These are phyloP conservation scores for Ustilago esculenta DNA, from an alignment of 1,284 basidiomycete species.

Conservation along the genomic window DNA sequence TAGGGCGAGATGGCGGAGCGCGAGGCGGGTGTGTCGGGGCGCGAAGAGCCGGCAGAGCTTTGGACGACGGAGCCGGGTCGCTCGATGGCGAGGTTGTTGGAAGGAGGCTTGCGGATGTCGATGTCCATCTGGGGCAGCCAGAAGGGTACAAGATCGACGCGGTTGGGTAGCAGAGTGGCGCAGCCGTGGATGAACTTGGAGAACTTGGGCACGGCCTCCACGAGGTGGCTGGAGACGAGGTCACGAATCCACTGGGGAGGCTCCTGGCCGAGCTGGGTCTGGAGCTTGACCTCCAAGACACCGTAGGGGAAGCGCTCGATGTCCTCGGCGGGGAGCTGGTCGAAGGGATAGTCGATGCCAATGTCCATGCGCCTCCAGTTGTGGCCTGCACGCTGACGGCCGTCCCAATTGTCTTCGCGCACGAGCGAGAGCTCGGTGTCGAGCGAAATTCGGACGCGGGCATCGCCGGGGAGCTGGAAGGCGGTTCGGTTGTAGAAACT, in stretches of 20 bases:
- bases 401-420: slow-evolving; percentile 98
- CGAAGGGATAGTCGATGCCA: slow-evolving; percentile 90
- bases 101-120: slow-evolving; percentile 65
- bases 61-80: slow-evolving; percentile 47
- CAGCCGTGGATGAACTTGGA: slow-evolving; percentile 99
- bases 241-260: slow-evolving; percentile 97
- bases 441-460: slow-evolving; percentile 94
- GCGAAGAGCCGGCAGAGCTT: slow-evolving; percentile 44
- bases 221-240: slow-evolving; percentile 90
- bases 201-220: slow-evolving; percentile 68
- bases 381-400: slow-evolving; percentile 76
- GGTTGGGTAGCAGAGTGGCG: slow-evolving; percentile 87
- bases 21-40: slow-evolving; percentile 56
- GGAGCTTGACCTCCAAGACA: slow-evolving; percentile 94
- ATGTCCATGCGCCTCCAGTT: slow-evolving; percentile 97
- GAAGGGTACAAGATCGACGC: slow-evolving; percentile 97
- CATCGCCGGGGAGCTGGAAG: slow-evolving; percentile 97
- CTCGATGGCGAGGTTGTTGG: slow-evolving; percentile 59
- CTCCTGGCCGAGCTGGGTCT: slow-evolving; percentile 94
- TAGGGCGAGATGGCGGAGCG: slow-evolving; percentile 41
- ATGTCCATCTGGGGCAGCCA: slow-evolving; percentile 92
- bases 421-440: slow-evolving; percentile 95
- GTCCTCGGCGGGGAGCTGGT: slow-evolving; percentile 79
- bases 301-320: slow-evolving; percentile 90
- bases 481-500: slow-evolving; percentile 99